Evolutionary conservation across 2,329 filamentous ascomycete species (phyloP).

Genomic region (Nemania bipapillata): DNA sequence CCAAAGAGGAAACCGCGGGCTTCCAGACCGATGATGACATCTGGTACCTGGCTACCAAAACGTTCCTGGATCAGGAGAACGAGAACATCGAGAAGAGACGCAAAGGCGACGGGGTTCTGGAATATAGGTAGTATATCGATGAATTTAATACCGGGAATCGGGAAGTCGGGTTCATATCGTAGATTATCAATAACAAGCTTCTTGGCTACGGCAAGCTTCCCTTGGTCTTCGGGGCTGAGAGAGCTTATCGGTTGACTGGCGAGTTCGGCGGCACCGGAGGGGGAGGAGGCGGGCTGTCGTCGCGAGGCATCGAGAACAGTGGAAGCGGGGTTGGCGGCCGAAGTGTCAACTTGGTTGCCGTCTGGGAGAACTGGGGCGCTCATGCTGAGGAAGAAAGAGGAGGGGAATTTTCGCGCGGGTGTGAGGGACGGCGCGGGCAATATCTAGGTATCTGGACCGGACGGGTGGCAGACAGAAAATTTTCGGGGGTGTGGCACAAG

Average conservation of each 20-base stretch:
- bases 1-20: constrained; percentile 96
- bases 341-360: constrained; percentile 53
- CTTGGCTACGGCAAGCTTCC: constrained; percentile 49
- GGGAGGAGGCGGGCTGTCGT: constrained; percentile 71
- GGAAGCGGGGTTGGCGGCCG: constrained; percentile 52
- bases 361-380: constrained; percentile 51
- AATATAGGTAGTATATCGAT: constrained; percentile 99
- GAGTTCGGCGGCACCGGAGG: constrained; percentile 72
- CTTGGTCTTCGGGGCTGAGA: constrained; percentile 46
- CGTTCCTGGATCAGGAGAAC: constrained; percentile 80
- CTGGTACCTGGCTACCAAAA: constrained; percentile 72
- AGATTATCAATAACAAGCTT: constrained; percentile 73
- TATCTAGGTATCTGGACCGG: constrained; percentile 43
- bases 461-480: constrained; percentile 44
- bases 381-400: constrained; percentile 53
- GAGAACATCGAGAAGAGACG: constrained; percentile 81
- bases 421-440: constrained; percentile 46
- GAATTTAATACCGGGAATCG: constrained; percentile 90
- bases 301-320: constrained; percentile 67
- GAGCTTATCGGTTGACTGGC: constrained; percentile 71
- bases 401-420: constrained; percentile 46
- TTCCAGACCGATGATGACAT: constrained; percentile 93
- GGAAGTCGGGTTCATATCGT: constrained; percentile 91
- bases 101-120: constrained; percentile 77
- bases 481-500: constrained; percentile 51